Conservation (phyloP, 805 yeast species). For the Yarrowia deformans region DNA sequence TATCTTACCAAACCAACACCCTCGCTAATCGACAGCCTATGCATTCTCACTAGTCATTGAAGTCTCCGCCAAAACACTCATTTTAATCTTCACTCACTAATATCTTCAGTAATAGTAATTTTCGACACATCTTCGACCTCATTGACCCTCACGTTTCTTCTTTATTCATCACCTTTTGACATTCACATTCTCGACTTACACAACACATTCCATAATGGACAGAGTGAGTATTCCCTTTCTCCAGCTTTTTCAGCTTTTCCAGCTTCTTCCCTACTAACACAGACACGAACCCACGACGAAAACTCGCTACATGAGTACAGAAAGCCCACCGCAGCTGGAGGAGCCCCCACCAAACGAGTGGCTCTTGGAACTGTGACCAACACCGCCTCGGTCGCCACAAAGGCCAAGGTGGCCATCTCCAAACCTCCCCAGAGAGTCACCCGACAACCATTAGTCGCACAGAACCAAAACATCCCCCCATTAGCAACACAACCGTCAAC, state of each 20-base stretch:
- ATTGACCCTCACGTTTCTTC: background rate
- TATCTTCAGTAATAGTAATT: constrained; percentile 22
- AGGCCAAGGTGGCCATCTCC: constrained; percentile 25
- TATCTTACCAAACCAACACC: background rate
- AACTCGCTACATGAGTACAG: constrained; percentile 39
- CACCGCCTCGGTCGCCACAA: constrained; percentile 22
- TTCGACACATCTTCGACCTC: constrained; percentile 19
- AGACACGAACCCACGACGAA: constrained; percentile 39
- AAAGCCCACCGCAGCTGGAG: constrained; percentile 32
- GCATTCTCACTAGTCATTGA: constrained; percentile 28
- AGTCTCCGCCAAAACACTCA: constrained; percentile 19
- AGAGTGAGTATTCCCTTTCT: constrained; percentile 19
- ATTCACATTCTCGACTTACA: constrained; percentile 2
- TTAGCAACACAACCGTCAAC: constrained; percentile 19
- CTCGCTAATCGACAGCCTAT: constrained; percentile 30
- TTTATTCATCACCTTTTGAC: constrained; percentile 5
- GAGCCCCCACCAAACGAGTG: constrained; percentile 38
- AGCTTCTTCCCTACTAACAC: constrained; percentile 3
- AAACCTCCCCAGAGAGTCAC: constrained; percentile 12
- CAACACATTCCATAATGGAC: constrained; percentile 36
- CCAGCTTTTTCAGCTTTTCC: background rate
- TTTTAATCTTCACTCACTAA: constrained; percentile 28
- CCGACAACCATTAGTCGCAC: constrained; percentile 32
- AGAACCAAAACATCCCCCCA: constrained; percentile 33
- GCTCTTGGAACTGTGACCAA: constrained; percentile 38